These are phyloP conservation scores for Microdochium nivale DNA, from an alignment of 2,329 filamentous ascomycete species.

Conservation along the genomic window DNA sequence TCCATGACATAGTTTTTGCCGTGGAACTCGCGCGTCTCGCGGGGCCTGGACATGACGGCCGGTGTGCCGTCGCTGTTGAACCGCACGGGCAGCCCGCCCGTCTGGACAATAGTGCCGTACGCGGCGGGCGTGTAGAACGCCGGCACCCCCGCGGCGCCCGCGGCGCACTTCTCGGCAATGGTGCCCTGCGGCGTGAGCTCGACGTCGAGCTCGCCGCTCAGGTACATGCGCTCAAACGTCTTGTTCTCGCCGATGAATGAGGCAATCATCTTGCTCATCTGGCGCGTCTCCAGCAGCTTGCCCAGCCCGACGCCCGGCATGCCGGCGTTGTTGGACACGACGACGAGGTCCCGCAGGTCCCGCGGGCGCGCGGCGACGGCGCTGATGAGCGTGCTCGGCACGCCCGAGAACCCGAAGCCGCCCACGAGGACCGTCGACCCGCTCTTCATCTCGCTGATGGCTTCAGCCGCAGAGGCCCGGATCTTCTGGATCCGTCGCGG, in stretches of 20 bases:
- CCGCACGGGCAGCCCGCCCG: constrained; percentile 30
- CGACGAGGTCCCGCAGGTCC: constrained; percentile 50
- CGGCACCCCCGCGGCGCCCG: constrained; percentile 59
- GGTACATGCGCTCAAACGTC: constrained; percentile 59
- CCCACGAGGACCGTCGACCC: constrained; percentile 48
- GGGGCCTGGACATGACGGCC: constrained; percentile 21
- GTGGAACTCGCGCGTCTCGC: constrained; percentile 59
- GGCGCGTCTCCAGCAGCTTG: constrained; percentile 49
- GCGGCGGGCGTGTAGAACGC: constrained; percentile 63
- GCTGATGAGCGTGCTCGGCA: constrained; percentile 50
- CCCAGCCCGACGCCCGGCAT: constrained; percentile 54
- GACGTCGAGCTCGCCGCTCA: constrained; percentile 56
- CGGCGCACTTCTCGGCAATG: constrained; percentile 56
- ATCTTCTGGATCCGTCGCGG: no score
- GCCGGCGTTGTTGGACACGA: constrained; percentile 63
- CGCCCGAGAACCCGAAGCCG: constrained; percentile 53
- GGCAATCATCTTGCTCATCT: constrained; percentile 61
- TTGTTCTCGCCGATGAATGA: constrained; percentile 66
- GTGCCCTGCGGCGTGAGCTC: constrained; percentile 64
- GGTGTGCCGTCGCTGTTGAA: no score
- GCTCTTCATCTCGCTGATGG: constrained; percentile 32
- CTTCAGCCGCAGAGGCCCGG: no score
- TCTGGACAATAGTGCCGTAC: constrained; percentile 57
- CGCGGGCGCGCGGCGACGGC: constrained; percentile 37
- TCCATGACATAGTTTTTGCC: constrained; percentile 63